phyloP scores from a whole-genome alignment of 176 grass and related monocot species.

The Saccharum spontaneum region DNA sequence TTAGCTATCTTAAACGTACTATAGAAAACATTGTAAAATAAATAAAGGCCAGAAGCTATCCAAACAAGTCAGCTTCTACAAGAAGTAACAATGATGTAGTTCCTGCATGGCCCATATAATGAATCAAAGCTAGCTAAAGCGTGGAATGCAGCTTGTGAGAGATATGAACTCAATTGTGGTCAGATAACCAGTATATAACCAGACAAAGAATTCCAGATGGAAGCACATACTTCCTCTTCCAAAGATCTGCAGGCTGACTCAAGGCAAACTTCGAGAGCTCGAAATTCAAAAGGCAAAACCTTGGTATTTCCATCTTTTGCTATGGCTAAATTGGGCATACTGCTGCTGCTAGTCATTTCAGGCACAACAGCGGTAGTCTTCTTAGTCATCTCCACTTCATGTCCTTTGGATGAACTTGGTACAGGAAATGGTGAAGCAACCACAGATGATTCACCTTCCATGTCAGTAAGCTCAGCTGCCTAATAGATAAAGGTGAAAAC shows the following conservation, averaged over 20 bases:
- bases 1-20: background rate
- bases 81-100: background rate
- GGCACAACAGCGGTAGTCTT: slow-evolving; percentile 30
- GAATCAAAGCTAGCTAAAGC: slow-evolving; percentile 23
- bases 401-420: slow-evolving; percentile 37
- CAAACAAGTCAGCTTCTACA: background rate
- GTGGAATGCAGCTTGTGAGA: background rate
- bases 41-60: background rate
- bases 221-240: slow-evolving; percentile 77
- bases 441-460: slow-evolving; percentile 58
- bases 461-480: slow-evolving; percentile 54
- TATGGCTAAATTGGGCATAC: slow-evolving; percentile 38
- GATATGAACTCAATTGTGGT: slow-evolving; percentile 14
- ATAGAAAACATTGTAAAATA: background rate
- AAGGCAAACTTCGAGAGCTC: slow-evolving; percentile 92
- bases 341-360: slow-evolving; percentile 47
- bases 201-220: slow-evolving; percentile 22
- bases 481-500: slow-evolving; percentile 10
- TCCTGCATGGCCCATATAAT: background rate
- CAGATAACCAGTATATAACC: background rate
- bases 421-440: slow-evolving; percentile 53
- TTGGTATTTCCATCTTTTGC: slow-evolving; percentile 67
- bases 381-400: slow-evolving; percentile 57
- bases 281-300: slow-evolving; percentile 89
- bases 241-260: slow-evolving; percentile 92